A percentile compares a stretch with the other conserved stretches of the same genome.
phyloP scores from a whole-genome alignment of 163 green algal species.

The Picocystis sp. region DNA sequence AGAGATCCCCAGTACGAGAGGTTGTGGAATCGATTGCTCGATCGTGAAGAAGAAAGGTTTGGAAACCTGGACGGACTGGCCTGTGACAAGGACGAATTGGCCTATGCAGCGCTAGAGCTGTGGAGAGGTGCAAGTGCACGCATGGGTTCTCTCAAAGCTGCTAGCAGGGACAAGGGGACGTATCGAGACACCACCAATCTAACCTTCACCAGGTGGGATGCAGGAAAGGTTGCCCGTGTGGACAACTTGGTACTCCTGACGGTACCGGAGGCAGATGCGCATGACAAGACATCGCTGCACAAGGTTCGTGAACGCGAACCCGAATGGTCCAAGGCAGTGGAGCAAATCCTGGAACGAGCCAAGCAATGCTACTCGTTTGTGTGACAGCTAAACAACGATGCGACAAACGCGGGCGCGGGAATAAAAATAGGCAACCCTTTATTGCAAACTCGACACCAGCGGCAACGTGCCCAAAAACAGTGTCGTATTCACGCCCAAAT shows the following conservation, averaged over 20 bases:
- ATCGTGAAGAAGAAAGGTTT: constrained; percentile 48
- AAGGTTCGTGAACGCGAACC: too few species aligned
- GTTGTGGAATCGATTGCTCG: constrained; percentile 43
- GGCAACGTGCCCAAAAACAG: too few species aligned
- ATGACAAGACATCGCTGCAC: neutral
- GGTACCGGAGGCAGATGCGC: neutral
- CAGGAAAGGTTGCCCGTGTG: constrained; percentile 26
- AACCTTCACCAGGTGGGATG: constrained; percentile 49
- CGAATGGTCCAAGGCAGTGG: too few species aligned
- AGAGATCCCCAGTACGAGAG: constrained; percentile 27
- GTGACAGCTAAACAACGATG: too few species aligned
- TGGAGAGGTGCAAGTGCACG: constrained; percentile 59
- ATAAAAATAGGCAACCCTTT: too few species aligned
- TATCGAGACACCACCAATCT: constrained; percentile 44
- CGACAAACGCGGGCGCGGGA: too few species aligned
- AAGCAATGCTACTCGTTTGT: too few species aligned
- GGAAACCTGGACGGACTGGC: constrained; percentile 17
- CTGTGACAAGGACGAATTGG: constrained; percentile 33
- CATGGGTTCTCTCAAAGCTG: constrained; percentile 3
- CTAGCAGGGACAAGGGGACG: constrained; percentile 39
- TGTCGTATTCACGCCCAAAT: too few species aligned
- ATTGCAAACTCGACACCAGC: too few species aligned
- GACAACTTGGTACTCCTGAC: constrained; percentile 66
- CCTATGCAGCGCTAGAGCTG: constrained; percentile 53
- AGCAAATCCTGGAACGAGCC: too few species aligned